Evolutionary conservation across 2,329 filamentous ascomycete genomes (phyloP).

Genomic region (Ophiostoma himal-ulmi): DNA sequence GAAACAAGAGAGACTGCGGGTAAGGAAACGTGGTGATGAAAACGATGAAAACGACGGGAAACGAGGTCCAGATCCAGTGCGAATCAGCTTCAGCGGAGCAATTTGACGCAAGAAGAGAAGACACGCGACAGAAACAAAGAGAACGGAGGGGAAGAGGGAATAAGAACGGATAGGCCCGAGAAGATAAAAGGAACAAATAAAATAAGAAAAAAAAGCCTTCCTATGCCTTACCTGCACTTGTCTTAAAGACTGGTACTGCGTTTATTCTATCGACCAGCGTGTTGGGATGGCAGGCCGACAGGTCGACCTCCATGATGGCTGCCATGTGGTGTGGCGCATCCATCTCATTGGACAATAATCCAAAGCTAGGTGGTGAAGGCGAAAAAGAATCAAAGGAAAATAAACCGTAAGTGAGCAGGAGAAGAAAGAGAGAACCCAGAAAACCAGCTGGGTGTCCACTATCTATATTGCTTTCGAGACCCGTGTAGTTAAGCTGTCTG

Average conservation of each 20-base stretch:
- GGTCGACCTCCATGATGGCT: conserved; percentile 44
- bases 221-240: conserved; percentile 51
- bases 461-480: conserved; percentile 17
- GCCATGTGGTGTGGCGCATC: conserved; percentile 35
- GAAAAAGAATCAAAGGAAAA: not conserved
- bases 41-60: conserved; percentile 7
- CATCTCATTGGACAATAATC: conserved; percentile 33
- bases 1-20: not conserved
- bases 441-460: conserved; percentile 20
- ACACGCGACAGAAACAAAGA: conserved; percentile 22
- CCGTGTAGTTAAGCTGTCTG: not conserved
- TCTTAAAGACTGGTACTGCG: conserved; percentile 52
- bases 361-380: conserved; percentile 7
- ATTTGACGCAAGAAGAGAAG: conserved; percentile 15
- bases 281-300: conserved; percentile 43
- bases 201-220: conserved; percentile 24
- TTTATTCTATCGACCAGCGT: conserved; percentile 51
- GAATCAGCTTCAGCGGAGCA: conserved; percentile 17
- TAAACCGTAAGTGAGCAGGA: not conserved
- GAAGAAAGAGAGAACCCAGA: conserved; percentile 12
- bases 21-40: conserved; percentile 15
- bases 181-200: conserved; percentile 9
- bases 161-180: not conserved
- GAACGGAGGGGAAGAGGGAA: conserved; percentile 14
- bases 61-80: conserved; percentile 15